These are phyloP conservation scores for Penicillium rolfsii DNA, from an alignment of 2,329 filamentous ascomycete genomes.

Conservation along the genomic window DNA sequence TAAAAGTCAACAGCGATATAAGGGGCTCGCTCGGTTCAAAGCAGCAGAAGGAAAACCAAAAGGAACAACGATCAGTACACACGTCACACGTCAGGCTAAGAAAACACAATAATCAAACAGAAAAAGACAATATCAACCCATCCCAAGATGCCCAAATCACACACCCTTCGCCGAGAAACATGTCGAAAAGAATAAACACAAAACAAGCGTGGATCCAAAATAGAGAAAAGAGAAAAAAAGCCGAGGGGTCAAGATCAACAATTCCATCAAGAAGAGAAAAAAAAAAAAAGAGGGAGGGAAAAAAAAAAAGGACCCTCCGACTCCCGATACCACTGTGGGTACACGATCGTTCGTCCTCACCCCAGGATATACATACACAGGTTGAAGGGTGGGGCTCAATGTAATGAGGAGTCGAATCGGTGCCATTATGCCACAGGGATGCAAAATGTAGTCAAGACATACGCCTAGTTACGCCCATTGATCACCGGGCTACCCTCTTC, in stretches of 20 bases:
- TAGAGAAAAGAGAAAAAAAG: background rate
- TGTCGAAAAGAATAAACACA: constrained; percentile 3
- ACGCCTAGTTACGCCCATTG: constrained; percentile 22
- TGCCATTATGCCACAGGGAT: constrained; percentile 17
- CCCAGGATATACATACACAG: constrained; percentile 18
- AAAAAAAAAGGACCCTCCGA: constrained; percentile 9
- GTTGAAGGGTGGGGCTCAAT: background rate
- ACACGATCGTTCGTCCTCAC: constrained; percentile 14
- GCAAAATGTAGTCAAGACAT: constrained; percentile 11
- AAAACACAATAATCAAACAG: constrained; percentile 20
- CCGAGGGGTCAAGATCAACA: background rate
- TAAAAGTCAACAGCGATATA: constrained; percentile 21
- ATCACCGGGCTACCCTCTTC: constrained; percentile 29
- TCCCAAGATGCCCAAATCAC: constrained; percentile 21
- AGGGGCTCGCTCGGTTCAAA: constrained; percentile 27
- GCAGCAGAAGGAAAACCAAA: constrained; percentile 22
- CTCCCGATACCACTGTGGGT: constrained; percentile 26
- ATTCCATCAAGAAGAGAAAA: constrained; percentile 5
- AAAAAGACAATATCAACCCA: constrained; percentile 15
- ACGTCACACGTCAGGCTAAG: constrained; percentile 33
- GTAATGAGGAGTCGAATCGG: constrained; percentile 5
- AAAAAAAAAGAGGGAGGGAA: background rate
- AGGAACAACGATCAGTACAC: constrained; percentile 25
- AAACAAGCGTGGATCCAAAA: background rate
- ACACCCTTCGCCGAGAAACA: constrained; percentile 22